A percentile compares a stretch with the other conserved stretches of the same genome.
phyloP scores from a whole-genome alignment of 257 asterid species.

The Capsicum rhomboideum region DNA sequence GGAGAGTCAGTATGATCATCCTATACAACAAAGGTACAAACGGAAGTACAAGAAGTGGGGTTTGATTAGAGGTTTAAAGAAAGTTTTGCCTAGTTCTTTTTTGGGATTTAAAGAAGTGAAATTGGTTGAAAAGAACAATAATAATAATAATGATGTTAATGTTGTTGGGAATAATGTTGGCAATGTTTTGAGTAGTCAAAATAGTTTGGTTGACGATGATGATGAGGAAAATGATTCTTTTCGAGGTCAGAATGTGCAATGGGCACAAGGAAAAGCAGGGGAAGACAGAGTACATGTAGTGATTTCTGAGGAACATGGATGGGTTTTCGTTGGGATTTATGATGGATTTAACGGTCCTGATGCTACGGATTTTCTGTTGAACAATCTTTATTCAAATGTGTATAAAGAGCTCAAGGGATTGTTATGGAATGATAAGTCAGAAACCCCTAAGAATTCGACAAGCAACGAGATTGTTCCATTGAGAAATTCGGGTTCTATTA shows the following conservation, averaged over 20 bases:
- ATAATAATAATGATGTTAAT: constrained; percentile 20
- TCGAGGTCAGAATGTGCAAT: constrained; percentile 73
- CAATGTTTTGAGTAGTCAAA: constrained; percentile 47
- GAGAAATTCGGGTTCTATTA: constrained; percentile 16
- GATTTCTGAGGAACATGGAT: constrained; percentile 76
- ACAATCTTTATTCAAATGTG: constrained; percentile 63
- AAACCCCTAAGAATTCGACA: constrained; percentile 19
- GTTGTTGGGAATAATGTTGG: constrained; percentile 27
- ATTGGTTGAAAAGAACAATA: constrained; percentile 15
- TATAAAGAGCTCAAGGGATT: constrained; percentile 75
- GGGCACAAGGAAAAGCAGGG: constrained; percentile 99
- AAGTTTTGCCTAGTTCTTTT: constrained; percentile 42
- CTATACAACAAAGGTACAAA: constrained; percentile 45
- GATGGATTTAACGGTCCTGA: constrained; percentile 96
- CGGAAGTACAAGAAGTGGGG: constrained; percentile 64
- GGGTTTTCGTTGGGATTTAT: constrained; percentile 91
- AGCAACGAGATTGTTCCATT: not conserved
- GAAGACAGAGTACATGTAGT: constrained; percentile 88
- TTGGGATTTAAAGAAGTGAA: constrained; percentile 43
- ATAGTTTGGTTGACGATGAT: constrained; percentile 57
- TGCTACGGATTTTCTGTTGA: constrained; percentile 78
- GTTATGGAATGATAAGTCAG: constrained; percentile 60
- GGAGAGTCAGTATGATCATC: constrained; percentile 67
- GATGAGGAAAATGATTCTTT: constrained; percentile 57
- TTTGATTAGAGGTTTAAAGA: constrained; percentile 39